Evolutionary conservation across 352 stramenopile genomes (phyloP).

Genomic region (Phytopythium oedochilum): DNA sequence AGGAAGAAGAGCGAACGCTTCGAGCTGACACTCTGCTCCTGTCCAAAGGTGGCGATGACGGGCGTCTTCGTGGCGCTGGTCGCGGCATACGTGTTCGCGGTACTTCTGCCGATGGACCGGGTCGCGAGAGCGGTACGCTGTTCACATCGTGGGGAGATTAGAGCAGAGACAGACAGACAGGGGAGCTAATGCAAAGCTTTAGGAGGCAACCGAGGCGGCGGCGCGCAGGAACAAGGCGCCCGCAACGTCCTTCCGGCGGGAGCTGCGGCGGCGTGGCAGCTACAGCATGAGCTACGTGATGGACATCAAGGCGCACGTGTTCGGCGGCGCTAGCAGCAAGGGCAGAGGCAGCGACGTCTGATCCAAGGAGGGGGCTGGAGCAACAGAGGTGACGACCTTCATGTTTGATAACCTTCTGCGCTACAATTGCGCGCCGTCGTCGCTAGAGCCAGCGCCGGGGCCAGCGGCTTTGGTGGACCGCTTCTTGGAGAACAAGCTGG

Average conservation of each 20-base stretch:
- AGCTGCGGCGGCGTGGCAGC: slow-evolving; percentile 76
- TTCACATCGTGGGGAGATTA: too few species aligned
- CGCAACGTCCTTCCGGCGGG: slow-evolving; percentile 72
- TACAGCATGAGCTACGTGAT: slow-evolving; percentile 87
- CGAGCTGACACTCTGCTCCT: background rate
- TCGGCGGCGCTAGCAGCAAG: slow-evolving; percentile 23
- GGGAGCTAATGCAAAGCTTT: background rate
- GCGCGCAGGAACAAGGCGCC: slow-evolving; percentile 6
- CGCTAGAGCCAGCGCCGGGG: too few species aligned
- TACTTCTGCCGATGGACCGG: slow-evolving; percentile 53
- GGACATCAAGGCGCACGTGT: slow-evolving; percentile 86
- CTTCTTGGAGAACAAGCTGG: slow-evolving; percentile 29
- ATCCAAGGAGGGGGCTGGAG: too few species aligned
- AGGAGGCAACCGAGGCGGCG: slow-evolving; percentile 22
- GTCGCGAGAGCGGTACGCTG: slow-evolving; percentile 34
- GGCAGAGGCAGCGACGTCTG: slow-evolving; percentile 25
- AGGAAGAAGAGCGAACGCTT: too few species aligned
- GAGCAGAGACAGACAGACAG: too few species aligned
- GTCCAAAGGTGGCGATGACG: slow-evolving; percentile 31
- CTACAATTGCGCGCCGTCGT: background rate
- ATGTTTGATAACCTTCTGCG: too few species aligned
- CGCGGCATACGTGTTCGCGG: slow-evolving; percentile 50
- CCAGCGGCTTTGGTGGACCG: slow-evolving; percentile 15
- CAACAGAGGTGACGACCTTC: too few species aligned
- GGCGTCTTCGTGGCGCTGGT: slow-evolving; percentile 37